Evolutionary conservation across 129 eudicot genomes (phyloP).

Genomic region (Lactuca sativa): DNA sequence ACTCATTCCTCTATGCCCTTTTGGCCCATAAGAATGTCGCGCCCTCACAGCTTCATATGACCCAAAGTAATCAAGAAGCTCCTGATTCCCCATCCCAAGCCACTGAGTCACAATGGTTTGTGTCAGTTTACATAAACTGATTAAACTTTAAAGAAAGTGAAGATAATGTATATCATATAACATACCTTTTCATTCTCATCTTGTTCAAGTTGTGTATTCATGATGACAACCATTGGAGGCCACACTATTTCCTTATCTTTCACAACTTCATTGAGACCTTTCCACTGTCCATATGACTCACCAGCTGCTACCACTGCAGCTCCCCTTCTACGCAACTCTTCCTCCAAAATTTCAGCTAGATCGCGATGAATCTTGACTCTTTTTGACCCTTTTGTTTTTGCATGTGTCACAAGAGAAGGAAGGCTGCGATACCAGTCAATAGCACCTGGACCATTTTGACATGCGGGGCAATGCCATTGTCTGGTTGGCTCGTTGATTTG

Average conservation of each 20-base stretch:
- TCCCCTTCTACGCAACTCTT: slow-evolving; percentile 68
- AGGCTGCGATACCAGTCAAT: slow-evolving; percentile 80
- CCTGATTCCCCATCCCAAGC: slow-evolving; percentile 92
- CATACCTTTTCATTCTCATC: slow-evolving; percentile 74
- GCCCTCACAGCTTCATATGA: slow-evolving; percentile 57
- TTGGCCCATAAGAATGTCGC: slow-evolving; percentile 81
- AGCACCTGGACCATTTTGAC: slow-evolving; percentile 84
- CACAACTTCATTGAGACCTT: slow-evolving; percentile 38
- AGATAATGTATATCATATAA: not conserved
- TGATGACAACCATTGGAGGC: slow-evolving; percentile 91
- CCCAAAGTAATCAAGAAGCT: slow-evolving; percentile 69
- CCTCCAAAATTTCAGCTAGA: slow-evolving; percentile 65
- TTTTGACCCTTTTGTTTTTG: slow-evolving; percentile 67
- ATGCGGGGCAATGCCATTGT: slow-evolving; percentile 92
- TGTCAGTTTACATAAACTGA: not conserved
- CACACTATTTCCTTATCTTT: slow-evolving; percentile 69
- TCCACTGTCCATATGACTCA: slow-evolving; percentile 70
- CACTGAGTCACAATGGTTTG: slow-evolving; percentile 45
- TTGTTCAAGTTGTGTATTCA: slow-evolving; percentile 66
- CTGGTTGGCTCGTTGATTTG: slow-evolving; percentile 65
- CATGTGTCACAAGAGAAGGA: slow-evolving; percentile 65
- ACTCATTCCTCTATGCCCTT: slow-evolving; percentile 87
- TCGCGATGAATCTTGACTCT: slow-evolving; percentile 75
- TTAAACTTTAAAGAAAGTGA: not conserved
- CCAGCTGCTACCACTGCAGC: slow-evolving; percentile 57